Conservation (phyloP, 23 red algal species). For the Cyanidiococcus yangmingshanensis region DNA sequence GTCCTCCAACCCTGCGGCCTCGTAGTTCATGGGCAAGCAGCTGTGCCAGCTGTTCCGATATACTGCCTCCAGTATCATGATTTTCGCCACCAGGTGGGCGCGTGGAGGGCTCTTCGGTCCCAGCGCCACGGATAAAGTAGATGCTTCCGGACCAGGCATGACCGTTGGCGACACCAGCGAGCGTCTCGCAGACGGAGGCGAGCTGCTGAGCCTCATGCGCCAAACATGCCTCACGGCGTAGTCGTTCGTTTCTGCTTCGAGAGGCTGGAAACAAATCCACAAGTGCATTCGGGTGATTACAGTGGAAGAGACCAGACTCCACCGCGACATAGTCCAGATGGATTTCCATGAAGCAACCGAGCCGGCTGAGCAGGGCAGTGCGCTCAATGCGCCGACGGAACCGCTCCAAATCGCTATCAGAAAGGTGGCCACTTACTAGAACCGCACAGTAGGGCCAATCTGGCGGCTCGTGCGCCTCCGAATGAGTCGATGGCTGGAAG, state of each 20-base stretch:
- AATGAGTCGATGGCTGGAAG: background rate
- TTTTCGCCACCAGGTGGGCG: background rate
- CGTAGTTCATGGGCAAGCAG: background rate
- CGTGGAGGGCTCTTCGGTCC: background rate
- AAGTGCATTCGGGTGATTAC: background rate
- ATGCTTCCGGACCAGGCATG: background rate
- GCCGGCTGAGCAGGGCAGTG: background rate
- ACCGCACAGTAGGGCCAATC: background rate
- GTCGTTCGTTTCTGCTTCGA: background rate
- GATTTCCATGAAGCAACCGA: conserved; percentile 11
- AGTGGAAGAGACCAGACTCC: background rate
- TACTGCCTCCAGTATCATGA: background rate
- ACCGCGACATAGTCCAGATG: conserved; percentile 6
- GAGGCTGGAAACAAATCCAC: conserved; percentile 1
- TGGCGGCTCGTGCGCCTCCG: background rate
- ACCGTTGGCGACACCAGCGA: background rate
- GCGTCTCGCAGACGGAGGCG: background rate
- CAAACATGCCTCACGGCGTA: background rate
- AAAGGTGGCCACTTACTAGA: background rate
- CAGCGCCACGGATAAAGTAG: conserved; percentile 3
- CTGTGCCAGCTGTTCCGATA: background rate
- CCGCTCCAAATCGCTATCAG: background rate
- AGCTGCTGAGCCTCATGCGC: background rate
- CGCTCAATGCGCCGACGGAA: background rate
- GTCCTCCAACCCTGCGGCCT: background rate